These are phyloP conservation scores for Pseudogymnoascus sp. DNA, from an alignment of 2,329 filamentous ascomycete genomes.

Conservation along the genomic window DNA sequence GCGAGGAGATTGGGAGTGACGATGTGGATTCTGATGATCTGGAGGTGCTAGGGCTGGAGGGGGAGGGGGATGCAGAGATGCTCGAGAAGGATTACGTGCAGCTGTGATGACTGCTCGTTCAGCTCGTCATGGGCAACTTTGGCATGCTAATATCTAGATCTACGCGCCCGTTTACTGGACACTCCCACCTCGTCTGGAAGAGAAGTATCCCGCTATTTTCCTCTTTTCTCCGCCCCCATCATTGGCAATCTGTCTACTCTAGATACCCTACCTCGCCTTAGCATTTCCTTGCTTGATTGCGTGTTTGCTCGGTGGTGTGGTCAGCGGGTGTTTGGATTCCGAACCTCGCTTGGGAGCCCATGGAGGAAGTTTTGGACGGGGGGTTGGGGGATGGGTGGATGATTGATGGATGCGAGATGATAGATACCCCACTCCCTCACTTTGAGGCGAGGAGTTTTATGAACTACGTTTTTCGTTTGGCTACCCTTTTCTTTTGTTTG, in stretches of 20 bases:
- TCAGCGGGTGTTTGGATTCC: neutral
- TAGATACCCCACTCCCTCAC: neutral
- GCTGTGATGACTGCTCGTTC: conserved; percentile 31
- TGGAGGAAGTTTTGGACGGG: neutral
- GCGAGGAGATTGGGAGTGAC: conserved; percentile 60
- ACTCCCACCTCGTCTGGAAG: neutral
- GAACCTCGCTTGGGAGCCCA: neutral
- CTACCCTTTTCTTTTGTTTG: neutral
- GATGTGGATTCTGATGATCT: conserved; percentile 73
- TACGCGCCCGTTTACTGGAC: neutral
- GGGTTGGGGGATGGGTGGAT: neutral
- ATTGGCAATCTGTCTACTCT: neutral
- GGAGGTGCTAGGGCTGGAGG: conserved; percentile 53
- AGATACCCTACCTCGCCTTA: neutral
- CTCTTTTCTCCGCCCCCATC: neutral
- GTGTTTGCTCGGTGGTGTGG: neutral
- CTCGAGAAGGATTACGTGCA: conserved; percentile 54
- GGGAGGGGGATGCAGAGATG: conserved; percentile 45
- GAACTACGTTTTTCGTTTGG: neutral
- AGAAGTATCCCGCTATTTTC: neutral
- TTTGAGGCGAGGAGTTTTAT: neutral
- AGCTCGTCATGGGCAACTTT: neutral
- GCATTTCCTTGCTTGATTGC: neutral
- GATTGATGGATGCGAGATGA: neutral
- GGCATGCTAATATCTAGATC: conserved; percentile 3